Evolutionary conservation across 169 alveolate genomes (phyloP).

Genomic region (Eimeria praecox): DNA sequence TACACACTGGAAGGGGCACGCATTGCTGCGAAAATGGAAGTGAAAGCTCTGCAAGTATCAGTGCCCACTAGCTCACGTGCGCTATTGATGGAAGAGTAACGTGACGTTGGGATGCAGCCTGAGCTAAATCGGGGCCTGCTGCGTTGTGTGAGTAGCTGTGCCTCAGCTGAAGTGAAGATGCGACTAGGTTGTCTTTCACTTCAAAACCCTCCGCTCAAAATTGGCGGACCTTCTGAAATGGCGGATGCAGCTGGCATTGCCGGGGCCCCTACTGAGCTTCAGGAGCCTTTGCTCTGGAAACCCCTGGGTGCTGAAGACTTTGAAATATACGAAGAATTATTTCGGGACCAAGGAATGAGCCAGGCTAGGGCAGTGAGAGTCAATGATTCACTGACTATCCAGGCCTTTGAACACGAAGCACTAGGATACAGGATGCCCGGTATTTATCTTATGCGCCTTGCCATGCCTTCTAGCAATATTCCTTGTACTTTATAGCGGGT

Average conservation of each 20-base stretch:
- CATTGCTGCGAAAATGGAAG: background rate
- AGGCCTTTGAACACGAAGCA: background rate
- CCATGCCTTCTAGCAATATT: background rate
- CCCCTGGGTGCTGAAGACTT: conserved; percentile 70
- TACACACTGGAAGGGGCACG: background rate
- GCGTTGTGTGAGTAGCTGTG: background rate
- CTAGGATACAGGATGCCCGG: background rate
- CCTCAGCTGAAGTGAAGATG: conserved; percentile 66
- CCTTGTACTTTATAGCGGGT: background rate
- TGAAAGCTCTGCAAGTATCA: background rate
- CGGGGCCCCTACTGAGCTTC: conserved; percentile 69
- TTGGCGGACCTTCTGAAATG: background rate
- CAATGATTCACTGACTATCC: background rate
- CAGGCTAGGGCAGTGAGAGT: conserved; percentile 48
- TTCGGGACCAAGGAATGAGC: conserved; percentile 59
- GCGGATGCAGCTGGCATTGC: background rate
- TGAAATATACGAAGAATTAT: conserved; percentile 62
- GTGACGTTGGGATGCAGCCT: background rate
- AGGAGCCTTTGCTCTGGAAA: conserved; percentile 74
- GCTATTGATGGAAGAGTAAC: background rate
- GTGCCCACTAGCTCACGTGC: background rate
- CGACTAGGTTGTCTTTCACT: conserved; percentile 57
- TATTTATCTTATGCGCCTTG: background rate
- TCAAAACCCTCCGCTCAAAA: conserved; percentile 70
- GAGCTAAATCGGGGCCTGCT: background rate